These are phyloP conservation scores for Backusella macrospora DNA, from an alignment of 192 early-diverging fungal species.

Conservation along the genomic window DNA sequence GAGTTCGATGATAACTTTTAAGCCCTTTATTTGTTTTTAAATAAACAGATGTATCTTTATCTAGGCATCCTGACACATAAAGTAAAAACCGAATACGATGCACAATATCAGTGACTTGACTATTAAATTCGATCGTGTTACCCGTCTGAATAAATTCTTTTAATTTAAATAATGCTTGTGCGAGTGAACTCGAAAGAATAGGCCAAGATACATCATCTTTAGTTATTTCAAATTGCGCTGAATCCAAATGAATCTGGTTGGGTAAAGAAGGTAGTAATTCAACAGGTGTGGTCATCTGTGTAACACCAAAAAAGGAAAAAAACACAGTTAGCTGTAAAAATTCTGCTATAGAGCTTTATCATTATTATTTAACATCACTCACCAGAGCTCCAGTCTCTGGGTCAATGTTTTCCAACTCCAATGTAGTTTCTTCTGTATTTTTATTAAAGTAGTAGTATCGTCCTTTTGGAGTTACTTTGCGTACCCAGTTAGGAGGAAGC, in stretches of 20 bases:
- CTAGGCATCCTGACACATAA: conserved; percentile 58
- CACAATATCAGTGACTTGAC: conserved; percentile 57
- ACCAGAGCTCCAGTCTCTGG: conserved; percentile 55
- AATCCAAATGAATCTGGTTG: neutral
- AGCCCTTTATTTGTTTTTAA: conserved; percentile 44
- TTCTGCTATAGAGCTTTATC: neutral
- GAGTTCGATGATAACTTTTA: conserved; percentile 39
- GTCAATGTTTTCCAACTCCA: conserved; percentile 57
- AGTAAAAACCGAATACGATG: conserved; percentile 74
- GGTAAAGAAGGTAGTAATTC: conserved; percentile 2
- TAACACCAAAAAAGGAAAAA: conserved; percentile 11
- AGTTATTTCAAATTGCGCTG: neutral
- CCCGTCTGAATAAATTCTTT: conserved; percentile 41
- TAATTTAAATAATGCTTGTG: conserved; percentile 57
- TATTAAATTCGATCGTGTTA: neutral
- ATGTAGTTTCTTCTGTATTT: conserved; percentile 60
- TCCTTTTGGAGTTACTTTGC: conserved; percentile 53
- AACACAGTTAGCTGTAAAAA: neutral
- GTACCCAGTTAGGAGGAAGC: conserved; percentile 60
- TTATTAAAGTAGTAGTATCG: conserved; percentile 62
- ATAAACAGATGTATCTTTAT: conserved; percentile 56
- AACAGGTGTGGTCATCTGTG: conserved; percentile 11
- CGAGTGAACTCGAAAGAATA: conserved; percentile 48
- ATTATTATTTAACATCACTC: neutral
- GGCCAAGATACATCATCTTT: conserved; percentile 43